phyloP scores from a whole-genome alignment of 495 filamentous ascomycete species.

The Podospora pseudopauciseta region DNA sequence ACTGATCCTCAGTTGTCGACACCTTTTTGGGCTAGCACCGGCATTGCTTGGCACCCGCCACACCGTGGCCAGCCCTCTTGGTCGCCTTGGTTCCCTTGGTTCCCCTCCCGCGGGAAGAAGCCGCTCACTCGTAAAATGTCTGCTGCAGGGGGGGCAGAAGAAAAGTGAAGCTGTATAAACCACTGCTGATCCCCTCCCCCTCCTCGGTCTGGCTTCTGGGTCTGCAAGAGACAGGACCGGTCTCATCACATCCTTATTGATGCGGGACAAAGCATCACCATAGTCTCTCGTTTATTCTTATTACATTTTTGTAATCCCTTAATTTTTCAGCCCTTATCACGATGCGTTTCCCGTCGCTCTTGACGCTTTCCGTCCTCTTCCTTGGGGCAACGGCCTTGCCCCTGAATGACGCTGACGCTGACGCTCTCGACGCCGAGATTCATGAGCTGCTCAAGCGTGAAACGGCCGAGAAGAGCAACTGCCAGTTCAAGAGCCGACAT shows the following conservation, averaged over 20 bases:
- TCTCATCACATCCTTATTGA: background rate
- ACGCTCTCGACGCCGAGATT: slow-evolving; percentile 3
- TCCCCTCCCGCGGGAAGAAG: background rate
- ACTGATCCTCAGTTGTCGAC: slow-evolving; percentile 7
- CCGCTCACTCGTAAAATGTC: background rate
- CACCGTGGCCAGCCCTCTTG: background rate
- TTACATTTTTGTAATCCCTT: background rate
- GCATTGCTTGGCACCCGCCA: slow-evolving; percentile 11
- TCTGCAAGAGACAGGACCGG: slow-evolving; percentile 5
- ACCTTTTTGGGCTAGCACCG: slow-evolving; percentile 11
- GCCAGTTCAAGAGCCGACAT: slow-evolving; percentile 10
- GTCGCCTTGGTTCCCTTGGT: background rate
- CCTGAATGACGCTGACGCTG: slow-evolving; percentile 1
- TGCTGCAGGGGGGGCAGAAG: background rate
- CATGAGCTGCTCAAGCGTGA: background rate
- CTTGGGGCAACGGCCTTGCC: slow-evolving; percentile 8
- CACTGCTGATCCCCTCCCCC: slow-evolving; percentile 10
- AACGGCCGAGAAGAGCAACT: slow-evolving; percentile 1
- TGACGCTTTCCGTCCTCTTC: slow-evolving; percentile 24
- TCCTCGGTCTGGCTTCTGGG: slow-evolving; percentile 1
- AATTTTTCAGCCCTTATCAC: slow-evolving; percentile 9
- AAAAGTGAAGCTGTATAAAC: slow-evolving; percentile 3
- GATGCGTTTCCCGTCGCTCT: slow-evolving; percentile 28
- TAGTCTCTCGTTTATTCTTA: background rate
- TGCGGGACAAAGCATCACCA: slow-evolving; percentile 9